A percentile compares a stretch with the other conserved stretches of the same genome.
Evolutionary conservation across 2,329 filamentous ascomycete genomes (phyloP).

Genomic region (Pezicula radicicola): DNA sequence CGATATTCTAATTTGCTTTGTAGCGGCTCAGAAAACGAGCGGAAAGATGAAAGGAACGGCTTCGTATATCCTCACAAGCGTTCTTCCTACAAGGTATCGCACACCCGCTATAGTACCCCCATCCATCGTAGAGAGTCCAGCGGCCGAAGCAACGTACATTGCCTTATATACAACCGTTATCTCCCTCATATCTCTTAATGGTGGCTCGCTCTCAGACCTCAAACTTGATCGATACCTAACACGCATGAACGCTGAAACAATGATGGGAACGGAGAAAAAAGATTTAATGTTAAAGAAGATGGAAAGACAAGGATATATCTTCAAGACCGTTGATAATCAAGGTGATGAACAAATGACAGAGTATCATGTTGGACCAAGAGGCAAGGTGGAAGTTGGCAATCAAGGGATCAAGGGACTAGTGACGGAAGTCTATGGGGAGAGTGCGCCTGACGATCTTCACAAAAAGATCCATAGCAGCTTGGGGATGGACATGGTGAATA

Average conservation of each 20-base stretch:
- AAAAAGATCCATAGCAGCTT: conserved; percentile 60
- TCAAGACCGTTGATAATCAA: conserved; percentile 66
- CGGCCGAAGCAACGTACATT: conserved; percentile 74
- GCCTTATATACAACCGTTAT: conserved; percentile 81
- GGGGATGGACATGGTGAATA: conserved; percentile 39
- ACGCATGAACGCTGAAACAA: conserved; percentile 71
- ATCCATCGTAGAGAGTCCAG: conserved; percentile 59
- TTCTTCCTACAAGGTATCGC: conserved; percentile 66
- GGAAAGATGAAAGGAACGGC: conserved; percentile 55
- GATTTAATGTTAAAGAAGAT: conserved; percentile 73
- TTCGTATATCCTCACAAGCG: conserved; percentile 74
- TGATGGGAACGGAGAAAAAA: conserved; percentile 71
- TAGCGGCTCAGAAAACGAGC: conserved; percentile 36
- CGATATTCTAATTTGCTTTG: conserved; percentile 1
- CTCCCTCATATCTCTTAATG: conserved; percentile 70
- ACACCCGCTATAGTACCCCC: conserved; percentile 65
- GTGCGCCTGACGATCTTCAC: conserved; percentile 50
- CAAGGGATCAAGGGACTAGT: conserved; percentile 72
- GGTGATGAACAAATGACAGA: conserved; percentile 75
- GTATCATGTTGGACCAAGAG: conserved; percentile 82
- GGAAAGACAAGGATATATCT: conserved; percentile 78
- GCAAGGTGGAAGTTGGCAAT: conserved; percentile 80
- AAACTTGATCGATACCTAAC: conserved; percentile 75
- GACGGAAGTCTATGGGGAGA: conserved; percentile 53
- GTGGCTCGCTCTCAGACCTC: conserved; percentile 70